Evolutionary conservation across 495 filamentous ascomycete genomes (phyloP).

Genomic region (Aspergillus coremiiformis): DNA sequence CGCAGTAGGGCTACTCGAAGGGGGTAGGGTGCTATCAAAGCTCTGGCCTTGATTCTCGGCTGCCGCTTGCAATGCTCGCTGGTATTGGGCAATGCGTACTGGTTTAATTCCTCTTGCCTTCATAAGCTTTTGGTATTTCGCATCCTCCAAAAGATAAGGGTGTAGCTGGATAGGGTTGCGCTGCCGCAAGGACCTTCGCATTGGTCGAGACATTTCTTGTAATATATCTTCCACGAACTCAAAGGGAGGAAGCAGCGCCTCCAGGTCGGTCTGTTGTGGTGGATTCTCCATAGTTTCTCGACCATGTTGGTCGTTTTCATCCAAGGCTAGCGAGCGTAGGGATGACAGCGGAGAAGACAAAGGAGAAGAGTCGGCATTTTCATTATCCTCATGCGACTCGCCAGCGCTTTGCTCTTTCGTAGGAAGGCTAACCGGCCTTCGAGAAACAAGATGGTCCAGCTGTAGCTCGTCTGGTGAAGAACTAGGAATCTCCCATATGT

Average conservation of each 20-base stretch:
- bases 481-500: slow-evolving; percentile 18
- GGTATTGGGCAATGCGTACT: slow-evolving; percentile 39
- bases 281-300: not conserved
- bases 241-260: slow-evolving; percentile 18
- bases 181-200: slow-evolving; percentile 48
- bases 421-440: slow-evolving; percentile 5
- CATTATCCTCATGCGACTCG: not conserved
- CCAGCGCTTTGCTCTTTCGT: not conserved
- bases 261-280: slow-evolving; percentile 6
- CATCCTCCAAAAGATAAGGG: slow-evolving; percentile 62
- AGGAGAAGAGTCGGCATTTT: slow-evolving; percentile 28
- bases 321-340: slow-evolving; percentile 10
- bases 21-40: slow-evolving; percentile 18
- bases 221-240: slow-evolving; percentile 29
- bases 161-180: slow-evolving; percentile 71
- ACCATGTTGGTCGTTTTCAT: slow-evolving; percentile 3
- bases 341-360: slow-evolving; percentile 38
- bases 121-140: slow-evolving; percentile 54
- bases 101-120: slow-evolving; percentile 57
- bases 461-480: slow-evolving; percentile 34
- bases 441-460: slow-evolving; percentile 12
- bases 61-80: slow-evolving; percentile 14
- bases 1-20: slow-evolving; percentile 30
- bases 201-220: slow-evolving; percentile 25
- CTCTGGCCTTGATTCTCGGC: slow-evolving; percentile 48